Evolutionary conservation across 2,329 filamentous ascomycete species (phyloP).

Genomic region (Colletotrichum simmondsii): DNA sequence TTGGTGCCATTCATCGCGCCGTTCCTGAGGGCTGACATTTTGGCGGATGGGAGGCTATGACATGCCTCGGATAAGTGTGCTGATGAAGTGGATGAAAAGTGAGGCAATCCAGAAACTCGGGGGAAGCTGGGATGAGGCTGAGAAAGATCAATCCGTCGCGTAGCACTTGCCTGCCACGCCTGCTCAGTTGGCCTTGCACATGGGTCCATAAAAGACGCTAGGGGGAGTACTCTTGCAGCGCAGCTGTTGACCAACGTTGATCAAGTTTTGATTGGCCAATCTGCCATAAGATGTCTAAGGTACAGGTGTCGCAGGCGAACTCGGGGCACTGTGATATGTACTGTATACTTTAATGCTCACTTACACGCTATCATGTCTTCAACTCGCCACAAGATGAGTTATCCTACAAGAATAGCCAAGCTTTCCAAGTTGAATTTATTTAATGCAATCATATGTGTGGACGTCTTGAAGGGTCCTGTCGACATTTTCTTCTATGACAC

Average conservation of each 20-base stretch:
- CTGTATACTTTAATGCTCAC: not conserved
- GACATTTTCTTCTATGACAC: too few species aligned
- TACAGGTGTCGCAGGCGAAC: not conserved
- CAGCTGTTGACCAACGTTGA: not conserved
- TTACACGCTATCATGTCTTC: not conserved
- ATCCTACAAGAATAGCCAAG: not conserved
- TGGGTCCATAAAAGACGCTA: conserved; percentile 5
- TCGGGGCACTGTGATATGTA: not conserved
- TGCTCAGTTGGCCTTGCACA: conserved; percentile 21
- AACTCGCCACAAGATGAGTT: too few species aligned
- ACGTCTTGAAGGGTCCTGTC: too few species aligned
- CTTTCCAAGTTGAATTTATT: not conserved
- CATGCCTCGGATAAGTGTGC: conserved; percentile 26
- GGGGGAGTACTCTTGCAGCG: conserved; percentile 12
- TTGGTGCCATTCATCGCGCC: conserved; percentile 57
- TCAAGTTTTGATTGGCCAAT: conserved; percentile 16
- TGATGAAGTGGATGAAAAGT: conserved; percentile 16
- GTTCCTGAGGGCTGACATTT: conserved; percentile 56
- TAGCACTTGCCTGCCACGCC: not conserved
- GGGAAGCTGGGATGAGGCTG: conserved; percentile 31
- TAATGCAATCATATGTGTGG: too few species aligned
- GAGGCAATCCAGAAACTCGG: conserved; percentile 13
- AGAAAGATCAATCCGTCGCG: conserved; percentile 31
- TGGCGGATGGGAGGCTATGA: conserved; percentile 32
- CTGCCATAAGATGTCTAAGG: fast-evolving